Evolutionary conservation across 225 moss, liverwort and hornwort genomes (phyloP).

Genomic region (Ulota crispa): DNA sequence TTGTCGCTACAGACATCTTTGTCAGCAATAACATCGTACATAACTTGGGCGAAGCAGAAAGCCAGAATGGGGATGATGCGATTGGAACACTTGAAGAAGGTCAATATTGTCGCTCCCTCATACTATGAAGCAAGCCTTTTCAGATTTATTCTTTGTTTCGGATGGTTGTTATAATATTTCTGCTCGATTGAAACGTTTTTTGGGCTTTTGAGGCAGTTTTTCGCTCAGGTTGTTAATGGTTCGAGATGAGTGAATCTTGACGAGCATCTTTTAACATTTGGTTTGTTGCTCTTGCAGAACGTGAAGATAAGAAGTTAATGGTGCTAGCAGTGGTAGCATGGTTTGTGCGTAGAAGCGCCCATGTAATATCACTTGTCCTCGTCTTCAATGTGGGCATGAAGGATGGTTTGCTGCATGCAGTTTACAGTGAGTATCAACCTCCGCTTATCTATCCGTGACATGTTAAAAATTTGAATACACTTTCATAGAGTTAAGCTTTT

Average conservation of each 20-base stretch:
- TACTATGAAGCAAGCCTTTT: not conserved
- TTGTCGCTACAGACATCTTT: constrained; percentile 92
- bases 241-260: not conserved
- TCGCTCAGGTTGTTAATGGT: not conserved
- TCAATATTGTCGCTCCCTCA: constrained; percentile 9
- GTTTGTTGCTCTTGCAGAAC: constrained; percentile 51
- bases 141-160: constrained; percentile 6
- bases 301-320: constrained; percentile 73
- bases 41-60: constrained; percentile 73
- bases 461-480: not conserved
- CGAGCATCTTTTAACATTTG: not conserved
- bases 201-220: not conserved
- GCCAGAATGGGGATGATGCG: constrained; percentile 58
- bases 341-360: constrained; percentile 84
- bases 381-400: constrained; percentile 88
- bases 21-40: constrained; percentile 82
- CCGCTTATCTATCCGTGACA: constrained; percentile 1
- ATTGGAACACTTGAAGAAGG: constrained; percentile 47
- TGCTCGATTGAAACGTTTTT: not conserved
- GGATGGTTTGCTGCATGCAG: constrained; percentile 87
- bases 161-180: not conserved
- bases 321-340: constrained; percentile 88
- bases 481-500: not conserved
- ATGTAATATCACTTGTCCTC: constrained; percentile 82
- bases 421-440: constrained; percentile 69